Percentiles rank a stretch among this genome's conserved stretches.
Conservation (phyloP, 129 eudicot genomes). For the Logfia minima region DNA sequence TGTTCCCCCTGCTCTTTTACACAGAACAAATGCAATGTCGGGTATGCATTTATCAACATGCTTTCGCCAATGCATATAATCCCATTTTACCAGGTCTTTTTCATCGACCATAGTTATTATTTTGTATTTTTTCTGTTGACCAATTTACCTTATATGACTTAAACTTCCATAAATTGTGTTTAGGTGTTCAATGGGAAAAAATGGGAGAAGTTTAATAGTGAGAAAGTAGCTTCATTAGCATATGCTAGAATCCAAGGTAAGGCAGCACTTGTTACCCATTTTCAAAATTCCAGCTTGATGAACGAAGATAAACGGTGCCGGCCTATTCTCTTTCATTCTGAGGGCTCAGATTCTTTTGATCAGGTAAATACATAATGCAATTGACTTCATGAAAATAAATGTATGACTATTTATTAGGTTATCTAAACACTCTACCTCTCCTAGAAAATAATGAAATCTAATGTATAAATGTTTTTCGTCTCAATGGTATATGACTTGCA, state of each 20-base stretch:
- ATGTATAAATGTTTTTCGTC: background rate
- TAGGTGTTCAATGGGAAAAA: constrained; percentile 85
- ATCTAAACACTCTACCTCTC: background rate
- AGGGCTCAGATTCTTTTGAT: constrained; percentile 46
- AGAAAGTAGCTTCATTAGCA: constrained; percentile 83
- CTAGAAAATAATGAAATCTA: too few species aligned
- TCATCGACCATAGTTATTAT: background rate
- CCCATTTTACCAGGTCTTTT: constrained; percentile 70
- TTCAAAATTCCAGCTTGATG: constrained; percentile 92
- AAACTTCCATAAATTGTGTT: constrained; percentile 1
- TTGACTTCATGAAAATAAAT: constrained; percentile 11
- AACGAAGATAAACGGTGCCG: constrained; percentile 90
- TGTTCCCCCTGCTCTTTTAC: constrained; percentile 12
- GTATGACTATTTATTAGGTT: background rate
- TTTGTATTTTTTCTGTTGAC: background rate
- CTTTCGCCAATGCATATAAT: constrained; percentile 72
- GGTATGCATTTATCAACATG: constrained; percentile 99
- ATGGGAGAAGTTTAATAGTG: constrained; percentile 95
- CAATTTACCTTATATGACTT: background rate
- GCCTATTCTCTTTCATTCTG: constrained; percentile 72
- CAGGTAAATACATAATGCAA: constrained; percentile 47
- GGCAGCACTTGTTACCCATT: constrained; percentile 74
- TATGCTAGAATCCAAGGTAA: constrained; percentile 95
- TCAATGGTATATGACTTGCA: constrained; percentile 25
- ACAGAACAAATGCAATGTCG: constrained; percentile 97